Evolutionary conservation across 352 stramenopile species (phyloP).

Genomic region (Nothophytophthora sp.): DNA sequence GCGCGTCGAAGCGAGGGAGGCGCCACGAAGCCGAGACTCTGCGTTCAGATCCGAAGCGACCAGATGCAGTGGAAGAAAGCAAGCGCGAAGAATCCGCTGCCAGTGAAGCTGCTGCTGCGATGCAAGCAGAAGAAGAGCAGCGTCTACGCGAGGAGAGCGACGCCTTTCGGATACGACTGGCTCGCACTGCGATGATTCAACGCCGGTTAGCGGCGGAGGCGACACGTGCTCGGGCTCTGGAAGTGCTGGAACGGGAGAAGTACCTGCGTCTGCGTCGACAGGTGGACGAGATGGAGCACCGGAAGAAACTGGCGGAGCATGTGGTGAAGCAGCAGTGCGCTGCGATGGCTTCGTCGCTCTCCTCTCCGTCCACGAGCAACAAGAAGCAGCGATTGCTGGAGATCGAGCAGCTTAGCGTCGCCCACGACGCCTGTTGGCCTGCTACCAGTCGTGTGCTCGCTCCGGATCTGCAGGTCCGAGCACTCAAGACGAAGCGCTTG

Average conservation of each 20-base stretch:
- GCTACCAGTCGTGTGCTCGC: constrained; percentile 1
- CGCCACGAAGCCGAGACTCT: constrained; percentile 7
- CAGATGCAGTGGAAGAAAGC: constrained; percentile 14
- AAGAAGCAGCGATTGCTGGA: constrained; percentile 36
- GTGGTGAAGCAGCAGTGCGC: constrained; percentile 64
- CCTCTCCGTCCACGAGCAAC: constrained; percentile 23
- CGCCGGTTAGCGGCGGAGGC: constrained; percentile 40
- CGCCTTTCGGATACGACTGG: constrained; percentile 72
- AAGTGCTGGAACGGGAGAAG: constrained; percentile 48
- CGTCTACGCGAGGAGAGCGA: constrained; percentile 34
- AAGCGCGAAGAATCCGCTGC: constrained; percentile 10
- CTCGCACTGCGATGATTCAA: constrained; percentile 47
- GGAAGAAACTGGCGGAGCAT: constrained; percentile 57
- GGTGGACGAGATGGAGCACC: constrained; percentile 47
- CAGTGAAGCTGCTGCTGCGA: constrained; percentile 1
- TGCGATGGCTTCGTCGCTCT: constrained; percentile 43
- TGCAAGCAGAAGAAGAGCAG: constrained; percentile 20
- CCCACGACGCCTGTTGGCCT: constrained; percentile 34
- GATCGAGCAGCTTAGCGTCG: constrained; percentile 49
- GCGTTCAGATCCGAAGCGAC: too few species aligned
- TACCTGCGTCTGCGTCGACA: constrained; percentile 43
- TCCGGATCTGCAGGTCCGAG: constrained; percentile 1
- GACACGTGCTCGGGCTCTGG: constrained; percentile 24
- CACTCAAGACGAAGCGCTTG: constrained; percentile 1
- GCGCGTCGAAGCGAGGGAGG: constrained; percentile 6